Conservation (phyloP, 2,329 filamentous ascomycete genomes). For the Pseudogymnoascus sp. region DNA sequence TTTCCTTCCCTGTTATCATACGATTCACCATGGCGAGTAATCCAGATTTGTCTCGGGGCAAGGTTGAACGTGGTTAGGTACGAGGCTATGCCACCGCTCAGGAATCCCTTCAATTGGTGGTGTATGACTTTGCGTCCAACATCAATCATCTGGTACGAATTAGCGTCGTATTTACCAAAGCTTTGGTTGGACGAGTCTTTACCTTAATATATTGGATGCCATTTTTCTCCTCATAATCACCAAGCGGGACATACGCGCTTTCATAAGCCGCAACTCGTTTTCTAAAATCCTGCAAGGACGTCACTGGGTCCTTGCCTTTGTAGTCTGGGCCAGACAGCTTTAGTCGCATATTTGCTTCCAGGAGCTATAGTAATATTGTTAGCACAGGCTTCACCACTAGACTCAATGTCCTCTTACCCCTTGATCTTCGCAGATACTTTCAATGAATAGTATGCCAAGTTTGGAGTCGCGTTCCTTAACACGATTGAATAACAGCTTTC, state of each 20-base stretch:
- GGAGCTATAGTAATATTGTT: slow-evolving; percentile 39
- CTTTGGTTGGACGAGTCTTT: slow-evolving; percentile 18
- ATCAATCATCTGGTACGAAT: slow-evolving; percentile 67
- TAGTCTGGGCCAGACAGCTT: slow-evolving; percentile 96
- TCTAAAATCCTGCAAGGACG: slow-evolving; percentile 85
- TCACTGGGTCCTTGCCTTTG: slow-evolving; percentile 79
- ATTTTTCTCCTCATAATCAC: slow-evolving; percentile 81
- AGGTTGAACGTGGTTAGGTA: slow-evolving; percentile 97
- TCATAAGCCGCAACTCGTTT: slow-evolving; percentile 88
- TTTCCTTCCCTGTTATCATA: slow-evolving; percentile 79
- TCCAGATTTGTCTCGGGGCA: slow-evolving; percentile 93
- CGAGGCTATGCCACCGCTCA: slow-evolving; percentile 85
- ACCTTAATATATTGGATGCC: slow-evolving; percentile 88
- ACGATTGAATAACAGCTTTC: slow-evolving; percentile 74
- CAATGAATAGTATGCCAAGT: slow-evolving; percentile 87
- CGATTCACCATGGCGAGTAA: slow-evolving; percentile 90
- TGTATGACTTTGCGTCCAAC: slow-evolving; percentile 91
- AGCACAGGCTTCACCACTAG: slow-evolving; percentile 10
- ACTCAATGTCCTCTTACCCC: slow-evolving; percentile 37
- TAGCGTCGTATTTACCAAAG: neutral
- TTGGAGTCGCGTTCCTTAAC: slow-evolving; percentile 78
- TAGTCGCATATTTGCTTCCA: slow-evolving; percentile 94
- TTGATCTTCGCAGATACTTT: slow-evolving; percentile 84
- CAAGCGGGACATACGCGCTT: slow-evolving; percentile 85
- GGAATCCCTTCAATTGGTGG: slow-evolving; percentile 82